A percentile compares a stretch with the other conserved stretches of the same genome.
These are phyloP conservation scores for Linnemannia hyalina DNA, from an alignment of 192 early-diverging fungal species.

Conservation along the genomic window DNA sequence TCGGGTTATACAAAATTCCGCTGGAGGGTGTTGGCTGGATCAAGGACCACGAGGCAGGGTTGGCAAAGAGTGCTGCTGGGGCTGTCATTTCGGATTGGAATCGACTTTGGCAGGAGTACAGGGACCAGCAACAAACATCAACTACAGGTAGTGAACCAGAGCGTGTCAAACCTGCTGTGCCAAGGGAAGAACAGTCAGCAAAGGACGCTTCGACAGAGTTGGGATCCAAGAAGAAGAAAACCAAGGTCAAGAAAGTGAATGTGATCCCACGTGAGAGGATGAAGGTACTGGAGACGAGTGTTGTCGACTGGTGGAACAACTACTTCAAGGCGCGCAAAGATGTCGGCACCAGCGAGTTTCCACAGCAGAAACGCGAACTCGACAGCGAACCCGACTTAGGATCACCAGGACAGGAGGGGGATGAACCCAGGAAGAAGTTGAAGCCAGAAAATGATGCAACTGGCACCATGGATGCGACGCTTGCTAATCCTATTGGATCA, in stretches of 20 bases:
- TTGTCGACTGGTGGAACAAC: slow-evolving; percentile 25
- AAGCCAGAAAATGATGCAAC: neutral
- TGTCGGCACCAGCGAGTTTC: neutral
- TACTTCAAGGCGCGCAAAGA: neutral
- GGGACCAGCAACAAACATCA: neutral
- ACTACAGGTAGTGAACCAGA: neutral
- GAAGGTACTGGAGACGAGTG: slow-evolving; percentile 24
- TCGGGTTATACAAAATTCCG: slow-evolving; percentile 22
- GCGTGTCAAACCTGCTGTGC: neutral
- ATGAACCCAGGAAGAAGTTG: slow-evolving; percentile 3
- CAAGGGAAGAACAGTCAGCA: neutral
- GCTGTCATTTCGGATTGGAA: slow-evolving; percentile 46
- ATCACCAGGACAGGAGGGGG: slow-evolving; percentile 1
- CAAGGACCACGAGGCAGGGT: slow-evolving; percentile 43
- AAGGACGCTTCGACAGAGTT: neutral
- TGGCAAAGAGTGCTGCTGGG: slow-evolving; percentile 37
- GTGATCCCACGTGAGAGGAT: slow-evolving; percentile 33
- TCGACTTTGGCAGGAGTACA: slow-evolving; percentile 23
- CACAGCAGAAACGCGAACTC: slow-evolving; percentile 11
- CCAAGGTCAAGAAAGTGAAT: slow-evolving; percentile 26
- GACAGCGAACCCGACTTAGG: neutral
- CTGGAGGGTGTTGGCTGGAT: slow-evolving; percentile 53
- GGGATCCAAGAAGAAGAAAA: slow-evolving; percentile 15
- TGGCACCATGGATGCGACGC: neutral
- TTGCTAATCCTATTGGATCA: neutral